phyloP scores from a whole-genome alignment of 495 filamentous ascomycete species.

The Alectoria sarmentosa region DNA sequence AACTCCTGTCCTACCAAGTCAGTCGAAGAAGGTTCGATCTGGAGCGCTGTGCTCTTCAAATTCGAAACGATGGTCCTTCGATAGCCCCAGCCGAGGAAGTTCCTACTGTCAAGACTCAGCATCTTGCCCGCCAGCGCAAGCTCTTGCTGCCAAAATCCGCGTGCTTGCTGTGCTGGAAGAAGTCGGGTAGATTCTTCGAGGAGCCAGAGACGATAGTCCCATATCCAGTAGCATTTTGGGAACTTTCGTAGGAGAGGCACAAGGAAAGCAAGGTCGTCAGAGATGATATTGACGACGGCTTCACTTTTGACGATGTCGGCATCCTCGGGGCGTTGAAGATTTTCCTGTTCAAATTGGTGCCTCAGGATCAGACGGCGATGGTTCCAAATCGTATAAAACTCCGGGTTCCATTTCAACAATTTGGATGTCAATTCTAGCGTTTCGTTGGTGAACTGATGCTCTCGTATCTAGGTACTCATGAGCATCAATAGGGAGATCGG shows the following conservation, averaged over 20 bases:
- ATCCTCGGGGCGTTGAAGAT: slow-evolving; percentile 28
- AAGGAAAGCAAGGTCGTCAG: slow-evolving; percentile 67
- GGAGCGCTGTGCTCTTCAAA: slow-evolving; percentile 50
- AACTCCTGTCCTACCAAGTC: slow-evolving; percentile 76
- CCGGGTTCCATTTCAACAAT: slow-evolving; percentile 80
- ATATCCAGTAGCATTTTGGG: slow-evolving; percentile 99
- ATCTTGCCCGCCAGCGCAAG: slow-evolving; percentile 76
- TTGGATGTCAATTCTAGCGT: slow-evolving; percentile 70
- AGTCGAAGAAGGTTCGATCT: slow-evolving; percentile 22
- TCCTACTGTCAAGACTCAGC: slow-evolving; percentile 77
- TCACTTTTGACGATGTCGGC: slow-evolving; percentile 20
- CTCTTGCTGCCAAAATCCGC: slow-evolving; percentile 73
- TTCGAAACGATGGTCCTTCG: slow-evolving; percentile 63
- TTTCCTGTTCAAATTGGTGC: slow-evolving; percentile 33
- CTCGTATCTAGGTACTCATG: slow-evolving; percentile 39
- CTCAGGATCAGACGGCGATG: slow-evolving; percentile 65
- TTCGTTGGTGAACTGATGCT: slow-evolving; percentile 53
- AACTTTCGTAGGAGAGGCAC: slow-evolving; percentile 74
- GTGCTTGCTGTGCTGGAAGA: slow-evolving; percentile 47
- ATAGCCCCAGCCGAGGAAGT: slow-evolving; percentile 98
- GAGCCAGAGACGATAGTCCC: slow-evolving; percentile 93
- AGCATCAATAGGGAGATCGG: not conserved
- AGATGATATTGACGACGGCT: slow-evolving; percentile 50
- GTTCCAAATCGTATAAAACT: slow-evolving; percentile 99
- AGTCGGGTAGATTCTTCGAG: slow-evolving; percentile 60